A percentile compares a stretch with the other conserved stretches of the same genome.
Evolutionary conservation across 1,284 basidiomycete species (phyloP).

Genomic region (Malassezia globosa): DNA sequence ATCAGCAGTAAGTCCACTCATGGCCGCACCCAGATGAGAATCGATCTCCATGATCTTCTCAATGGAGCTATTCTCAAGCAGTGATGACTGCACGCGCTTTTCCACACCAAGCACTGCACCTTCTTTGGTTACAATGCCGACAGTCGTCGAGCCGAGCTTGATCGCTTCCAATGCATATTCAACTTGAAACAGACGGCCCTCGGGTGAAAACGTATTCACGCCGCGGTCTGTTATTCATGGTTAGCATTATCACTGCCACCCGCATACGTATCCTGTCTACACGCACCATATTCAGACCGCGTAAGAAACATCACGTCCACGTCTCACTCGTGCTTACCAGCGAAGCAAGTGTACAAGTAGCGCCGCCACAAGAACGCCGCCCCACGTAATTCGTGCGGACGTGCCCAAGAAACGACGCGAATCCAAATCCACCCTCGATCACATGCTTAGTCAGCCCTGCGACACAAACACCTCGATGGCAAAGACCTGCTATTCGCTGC

Average conservation of each 20-base stretch:
- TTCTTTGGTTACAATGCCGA: constrained; percentile 61
- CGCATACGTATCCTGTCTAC: constrained; percentile 44
- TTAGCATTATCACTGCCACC: no score
- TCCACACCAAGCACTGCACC: constrained; percentile 92
- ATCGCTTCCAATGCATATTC: constrained; percentile 76
- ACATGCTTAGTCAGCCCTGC: no score
- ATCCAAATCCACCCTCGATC: no score
- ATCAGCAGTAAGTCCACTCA: constrained; percentile 95
- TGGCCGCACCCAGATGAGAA: constrained; percentile 86
- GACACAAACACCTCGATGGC: no score
- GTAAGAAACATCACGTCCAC: constrained; percentile 63
- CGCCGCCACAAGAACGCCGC: no score
- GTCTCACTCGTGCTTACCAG: no score
- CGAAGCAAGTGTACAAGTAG: no score
- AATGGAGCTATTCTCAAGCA: constrained; percentile 88
- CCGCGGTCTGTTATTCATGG: no score
- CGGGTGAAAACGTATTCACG: constrained; percentile 97
- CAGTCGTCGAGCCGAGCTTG: constrained; percentile 77
- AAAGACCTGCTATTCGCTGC: no score
- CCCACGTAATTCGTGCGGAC: no score
- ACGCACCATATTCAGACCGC: constrained; percentile 75
- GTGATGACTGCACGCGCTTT: constrained; percentile 92
- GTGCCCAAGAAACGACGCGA: no score
- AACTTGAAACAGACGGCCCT: constrained; percentile 85
- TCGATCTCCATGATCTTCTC: constrained; percentile 99